Evolutionary conservation across 805 yeast species (phyloP), one percentile per base, ranked within the genome.

Genomic region (Candida ulmi): DNA sequence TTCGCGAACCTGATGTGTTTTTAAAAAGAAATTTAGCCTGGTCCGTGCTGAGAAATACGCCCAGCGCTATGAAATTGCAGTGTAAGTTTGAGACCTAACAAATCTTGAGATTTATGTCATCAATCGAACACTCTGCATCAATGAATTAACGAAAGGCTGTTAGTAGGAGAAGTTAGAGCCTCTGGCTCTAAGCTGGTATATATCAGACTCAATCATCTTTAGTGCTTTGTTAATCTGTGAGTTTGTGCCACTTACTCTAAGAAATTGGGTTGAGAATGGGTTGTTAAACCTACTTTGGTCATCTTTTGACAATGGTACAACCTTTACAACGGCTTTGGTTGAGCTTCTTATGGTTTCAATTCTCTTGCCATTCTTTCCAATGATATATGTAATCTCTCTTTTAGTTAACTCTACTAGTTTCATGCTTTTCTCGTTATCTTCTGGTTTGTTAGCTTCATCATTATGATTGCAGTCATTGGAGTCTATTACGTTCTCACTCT

Each of bases 291-390:
- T 33, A n/a, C 12, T 8, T 7, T 43, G 38, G 16, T 46, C 45
- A n/a, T 48, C 48, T 15, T 48, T 39, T 8, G 52, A 43, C 11
- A 64, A 39, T 0, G 71, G 70, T 11, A 67, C 46, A 5, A 72
- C 62, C 37, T 67, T 66, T 29, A 74, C 61, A 9, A 45, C 52
- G 5, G 76, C 72, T 0, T 54, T 45, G 1, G 71, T 58, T 18
- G 38, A 36, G 5, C 51, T 49, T 25, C 76, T 44, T 9, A 72
- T 52, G 5, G 37, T 36, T 29, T 57, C 60, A 12, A 74, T 70
- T 31, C 62, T 55, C 16, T 44, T 28, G 1, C 78, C 78, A n/a
- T 53, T 51, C 18, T 50, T 58, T 0, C 78, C 78, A 36, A 73
- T 72, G 7, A 72, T 44, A 35, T 55, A 62, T 1, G 70, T 58